phyloP scores from a whole-genome alignment of 2,329 filamentous ascomycete species.

The Monosporascus sp. region DNA sequence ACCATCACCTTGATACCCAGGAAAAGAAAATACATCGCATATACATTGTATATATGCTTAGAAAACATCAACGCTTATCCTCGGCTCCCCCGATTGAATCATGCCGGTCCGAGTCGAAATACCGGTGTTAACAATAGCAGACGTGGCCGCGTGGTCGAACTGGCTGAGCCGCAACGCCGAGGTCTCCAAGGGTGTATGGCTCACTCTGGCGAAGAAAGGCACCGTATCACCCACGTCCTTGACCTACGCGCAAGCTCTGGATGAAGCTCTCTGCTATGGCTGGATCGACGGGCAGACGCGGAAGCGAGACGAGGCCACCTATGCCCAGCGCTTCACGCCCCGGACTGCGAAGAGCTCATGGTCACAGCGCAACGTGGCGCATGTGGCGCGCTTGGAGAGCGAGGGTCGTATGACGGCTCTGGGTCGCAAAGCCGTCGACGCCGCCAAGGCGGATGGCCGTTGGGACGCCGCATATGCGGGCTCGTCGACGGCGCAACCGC shows the following conservation, averaged over 20 bases:
- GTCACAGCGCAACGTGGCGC: slow-evolving; percentile 54
- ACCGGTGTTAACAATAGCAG: slow-evolving; percentile 15
- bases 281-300: slow-evolving; percentile 57
- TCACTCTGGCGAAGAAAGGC: slow-evolving; percentile 23
- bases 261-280: slow-evolving; percentile 53
- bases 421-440: slow-evolving; percentile 45
- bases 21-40: too few species aligned
- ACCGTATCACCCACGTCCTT: slow-evolving; percentile 17
- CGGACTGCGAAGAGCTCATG: slow-evolving; percentile 49
- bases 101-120: slow-evolving; percentile 16
- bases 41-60: too few species aligned
- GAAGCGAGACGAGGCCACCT: slow-evolving; percentile 37
- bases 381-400: slow-evolving; percentile 37
- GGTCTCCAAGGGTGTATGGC: slow-evolving; percentile 20
- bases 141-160: slow-evolving; percentile 17
- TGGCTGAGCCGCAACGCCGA: slow-evolving; percentile 18
- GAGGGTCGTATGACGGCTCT: slow-evolving; percentile 43
- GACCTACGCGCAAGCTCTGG: slow-evolving; percentile 40
- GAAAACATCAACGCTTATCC: not conserved
- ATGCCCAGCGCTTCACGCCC: slow-evolving; percentile 53
- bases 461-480: slow-evolving; percentile 54
- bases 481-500: slow-evolving; percentile 38
- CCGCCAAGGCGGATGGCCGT: slow-evolving; percentile 50
- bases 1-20: too few species aligned
- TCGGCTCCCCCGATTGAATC: not conserved